phyloP scores from a whole-genome alignment of 495 filamentous ascomycete genomes.

The Terfezia boudieri region DNA sequence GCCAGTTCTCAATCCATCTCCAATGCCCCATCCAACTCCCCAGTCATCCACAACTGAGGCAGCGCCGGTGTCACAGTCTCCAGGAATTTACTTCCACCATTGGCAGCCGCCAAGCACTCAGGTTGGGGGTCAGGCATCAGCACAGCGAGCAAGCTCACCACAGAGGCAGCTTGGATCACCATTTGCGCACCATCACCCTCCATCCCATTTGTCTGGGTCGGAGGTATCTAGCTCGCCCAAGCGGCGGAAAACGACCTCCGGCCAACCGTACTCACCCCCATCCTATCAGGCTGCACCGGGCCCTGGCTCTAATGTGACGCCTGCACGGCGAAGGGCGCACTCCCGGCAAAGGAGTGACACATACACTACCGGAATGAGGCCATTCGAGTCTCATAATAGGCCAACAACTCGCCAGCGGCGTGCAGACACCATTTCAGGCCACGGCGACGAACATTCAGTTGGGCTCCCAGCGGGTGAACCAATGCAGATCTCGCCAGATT shows the following conservation, averaged over 20 bases:
- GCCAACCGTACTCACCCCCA: constrained; percentile 29
- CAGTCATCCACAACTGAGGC: constrained; percentile 3
- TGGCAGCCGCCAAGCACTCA: constrained; percentile 61
- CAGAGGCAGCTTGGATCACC: constrained; percentile 29
- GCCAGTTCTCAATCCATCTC: background rate
- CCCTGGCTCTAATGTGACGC: constrained; percentile 32
- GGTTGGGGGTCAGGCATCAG: constrained; percentile 24
- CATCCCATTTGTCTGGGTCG: constrained; percentile 23
- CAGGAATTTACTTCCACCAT: constrained; percentile 72
- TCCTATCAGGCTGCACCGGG: constrained; percentile 35
- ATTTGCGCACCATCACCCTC: constrained; percentile 29
- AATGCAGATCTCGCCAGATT: background rate
- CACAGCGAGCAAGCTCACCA: constrained; percentile 39
- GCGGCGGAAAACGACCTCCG: constrained; percentile 45
- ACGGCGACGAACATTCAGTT: constrained; percentile 13
- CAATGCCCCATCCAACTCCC: background rate
- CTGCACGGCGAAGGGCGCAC: constrained; percentile 35
- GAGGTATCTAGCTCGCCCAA: constrained; percentile 41
- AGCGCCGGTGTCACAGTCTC: constrained; percentile 21
- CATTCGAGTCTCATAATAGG: constrained; percentile 20
- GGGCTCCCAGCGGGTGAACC: constrained; percentile 12
- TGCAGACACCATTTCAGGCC: constrained; percentile 18
- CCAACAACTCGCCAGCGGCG: constrained; percentile 20
- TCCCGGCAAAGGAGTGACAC: constrained; percentile 49
- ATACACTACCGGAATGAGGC: constrained; percentile 26